Conservation (phyloP, 208 protist genomes). For the Leishmania guyanensis region DNA sequence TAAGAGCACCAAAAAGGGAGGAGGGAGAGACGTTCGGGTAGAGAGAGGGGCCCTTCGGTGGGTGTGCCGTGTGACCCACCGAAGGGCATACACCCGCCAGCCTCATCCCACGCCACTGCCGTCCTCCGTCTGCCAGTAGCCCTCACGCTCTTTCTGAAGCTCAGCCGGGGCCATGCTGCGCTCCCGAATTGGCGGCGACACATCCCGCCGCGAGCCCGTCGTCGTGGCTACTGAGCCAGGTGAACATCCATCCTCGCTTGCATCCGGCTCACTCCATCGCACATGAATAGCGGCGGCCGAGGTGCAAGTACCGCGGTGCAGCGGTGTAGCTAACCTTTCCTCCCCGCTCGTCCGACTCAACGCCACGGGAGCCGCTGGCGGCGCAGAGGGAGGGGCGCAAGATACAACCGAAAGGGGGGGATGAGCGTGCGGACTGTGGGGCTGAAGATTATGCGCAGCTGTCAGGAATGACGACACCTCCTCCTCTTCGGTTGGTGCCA, state of each 20-base stretch:
- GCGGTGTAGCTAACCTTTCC: constrained; percentile 1
- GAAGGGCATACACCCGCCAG: not conserved
- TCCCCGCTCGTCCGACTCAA: not conserved
- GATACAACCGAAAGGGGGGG: not conserved
- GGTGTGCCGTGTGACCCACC: too few species aligned
- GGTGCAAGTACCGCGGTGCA: not conserved
- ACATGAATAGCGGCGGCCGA: constrained; percentile 7
- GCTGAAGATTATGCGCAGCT: not conserved
- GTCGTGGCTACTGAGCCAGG: constrained; percentile 17
- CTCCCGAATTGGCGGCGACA: constrained; percentile 54
- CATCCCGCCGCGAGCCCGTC: constrained; percentile 25
- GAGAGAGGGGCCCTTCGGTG: too few species aligned
- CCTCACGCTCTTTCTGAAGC: constrained; percentile 21
- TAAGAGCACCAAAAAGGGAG: not conserved
- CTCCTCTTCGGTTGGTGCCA: not conserved
- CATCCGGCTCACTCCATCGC: constrained; percentile 22
- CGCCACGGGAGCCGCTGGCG: not conserved
- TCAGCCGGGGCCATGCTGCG: constrained; percentile 56
- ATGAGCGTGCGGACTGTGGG: not conserved
- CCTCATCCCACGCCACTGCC: not conserved
- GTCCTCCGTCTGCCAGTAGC: not conserved
- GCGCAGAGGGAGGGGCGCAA: not conserved
- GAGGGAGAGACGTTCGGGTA: too few species aligned
- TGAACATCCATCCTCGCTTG: constrained; percentile 17
- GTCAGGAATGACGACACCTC: not conserved